Evolutionary conservation across 2,329 filamentous ascomycete species (phyloP).

Genomic region (Metarhizium anisopliae): DNA sequence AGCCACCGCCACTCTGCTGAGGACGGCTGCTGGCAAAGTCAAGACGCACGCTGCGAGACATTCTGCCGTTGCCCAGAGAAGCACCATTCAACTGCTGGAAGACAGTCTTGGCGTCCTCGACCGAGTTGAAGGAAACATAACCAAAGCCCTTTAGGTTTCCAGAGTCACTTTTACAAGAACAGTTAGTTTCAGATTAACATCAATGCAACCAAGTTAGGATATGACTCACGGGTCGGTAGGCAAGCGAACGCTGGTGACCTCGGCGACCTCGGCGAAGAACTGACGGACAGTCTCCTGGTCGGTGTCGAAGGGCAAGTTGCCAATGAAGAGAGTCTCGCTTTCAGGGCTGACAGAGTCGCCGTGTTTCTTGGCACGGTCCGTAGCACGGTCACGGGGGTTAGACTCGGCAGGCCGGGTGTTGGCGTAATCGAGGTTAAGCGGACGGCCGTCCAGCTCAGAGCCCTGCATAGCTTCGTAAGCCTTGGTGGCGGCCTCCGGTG

Average conservation of each 20-base stretch:
- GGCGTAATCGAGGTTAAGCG: slow-evolving; percentile 72
- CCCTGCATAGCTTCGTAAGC: slow-evolving; percentile 70
- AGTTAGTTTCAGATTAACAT: slow-evolving; percentile 14
- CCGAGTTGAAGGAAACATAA: slow-evolving; percentile 73
- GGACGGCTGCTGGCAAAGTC: slow-evolving; percentile 69
- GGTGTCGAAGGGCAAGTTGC: slow-evolving; percentile 80
- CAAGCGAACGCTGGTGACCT: slow-evolving; percentile 71
- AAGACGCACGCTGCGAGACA: slow-evolving; percentile 67
- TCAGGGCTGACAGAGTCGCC: slow-evolving; percentile 74
- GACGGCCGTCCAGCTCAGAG: slow-evolving; percentile 63
- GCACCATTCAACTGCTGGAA: slow-evolving; percentile 62
- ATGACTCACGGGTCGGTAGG: slow-evolving; percentile 67
- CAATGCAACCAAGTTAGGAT: slow-evolving; percentile 9
- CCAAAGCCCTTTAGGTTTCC: slow-evolving; percentile 87
- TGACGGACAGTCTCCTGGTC: slow-evolving; percentile 66
- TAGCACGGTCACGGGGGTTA: slow-evolving; percentile 45
- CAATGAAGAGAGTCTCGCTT: slow-evolving; percentile 82
- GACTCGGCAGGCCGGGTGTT: slow-evolving; percentile 52
- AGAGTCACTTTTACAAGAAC: slow-evolving; percentile 46
- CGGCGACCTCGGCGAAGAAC: slow-evolving; percentile 63
- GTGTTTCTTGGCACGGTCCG: slow-evolving; percentile 57
- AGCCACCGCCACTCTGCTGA: slow-evolving; percentile 45
- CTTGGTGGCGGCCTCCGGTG: slow-evolving; percentile 56
- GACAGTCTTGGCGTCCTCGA: slow-evolving; percentile 75
- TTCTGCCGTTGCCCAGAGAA: slow-evolving; percentile 53